These are phyloP conservation scores for Collybiopsis luxurians DNA, from an alignment of 768 basidiomycete genomes.

Conservation along the genomic window DNA sequence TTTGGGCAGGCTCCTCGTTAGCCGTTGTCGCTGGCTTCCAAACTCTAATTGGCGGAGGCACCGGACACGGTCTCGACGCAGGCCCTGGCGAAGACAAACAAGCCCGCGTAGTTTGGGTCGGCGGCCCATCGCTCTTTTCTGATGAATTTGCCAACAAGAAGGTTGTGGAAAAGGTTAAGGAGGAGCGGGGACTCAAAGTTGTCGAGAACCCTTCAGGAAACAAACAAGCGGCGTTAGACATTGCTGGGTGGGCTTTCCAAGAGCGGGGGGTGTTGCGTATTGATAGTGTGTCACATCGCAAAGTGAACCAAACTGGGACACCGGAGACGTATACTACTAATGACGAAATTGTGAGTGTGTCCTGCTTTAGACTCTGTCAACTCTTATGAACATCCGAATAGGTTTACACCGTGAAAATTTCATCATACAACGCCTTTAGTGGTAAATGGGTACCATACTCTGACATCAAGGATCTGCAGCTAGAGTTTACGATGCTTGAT, in stretches of 20 bases:
- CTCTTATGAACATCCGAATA: slow-evolving; percentile 22
- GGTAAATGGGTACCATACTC: slow-evolving; percentile 72
- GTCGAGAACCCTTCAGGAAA: slow-evolving; percentile 64
- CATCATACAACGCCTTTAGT: slow-evolving; percentile 56
- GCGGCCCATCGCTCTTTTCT: slow-evolving; percentile 76
- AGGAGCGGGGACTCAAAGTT: slow-evolving; percentile 35
- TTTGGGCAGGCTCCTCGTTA: slow-evolving; percentile 79
- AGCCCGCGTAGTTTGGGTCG: slow-evolving; percentile 77
- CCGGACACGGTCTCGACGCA: background rate
- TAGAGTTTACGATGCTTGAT: slow-evolving; percentile 99
- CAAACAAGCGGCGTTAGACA: slow-evolving; percentile 64
- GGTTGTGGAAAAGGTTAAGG: slow-evolving; percentile 20
- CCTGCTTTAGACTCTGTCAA: background rate
- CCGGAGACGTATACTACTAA: slow-evolving; percentile 80
- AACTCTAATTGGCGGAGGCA: slow-evolving; percentile 51
- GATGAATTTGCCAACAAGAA: slow-evolving; percentile 67
- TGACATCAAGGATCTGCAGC: slow-evolving; percentile 74
- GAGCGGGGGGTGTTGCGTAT: slow-evolving; percentile 80
- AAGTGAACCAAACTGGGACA: slow-evolving; percentile 58
- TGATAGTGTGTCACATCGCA: slow-evolving; percentile 70
- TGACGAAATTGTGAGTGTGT: slow-evolving; percentile 66
- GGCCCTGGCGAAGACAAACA: slow-evolving; percentile 2
- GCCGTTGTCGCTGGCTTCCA: slow-evolving; percentile 90
- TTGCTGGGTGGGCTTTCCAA: slow-evolving; percentile 90
- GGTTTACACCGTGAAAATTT: slow-evolving; percentile 75